Evolutionary conservation across 1,139 yeast genomes (phyloP), one percentile per base, ranked within the genome.

Genomic region (Suhomyces ambrosiae): DNA sequence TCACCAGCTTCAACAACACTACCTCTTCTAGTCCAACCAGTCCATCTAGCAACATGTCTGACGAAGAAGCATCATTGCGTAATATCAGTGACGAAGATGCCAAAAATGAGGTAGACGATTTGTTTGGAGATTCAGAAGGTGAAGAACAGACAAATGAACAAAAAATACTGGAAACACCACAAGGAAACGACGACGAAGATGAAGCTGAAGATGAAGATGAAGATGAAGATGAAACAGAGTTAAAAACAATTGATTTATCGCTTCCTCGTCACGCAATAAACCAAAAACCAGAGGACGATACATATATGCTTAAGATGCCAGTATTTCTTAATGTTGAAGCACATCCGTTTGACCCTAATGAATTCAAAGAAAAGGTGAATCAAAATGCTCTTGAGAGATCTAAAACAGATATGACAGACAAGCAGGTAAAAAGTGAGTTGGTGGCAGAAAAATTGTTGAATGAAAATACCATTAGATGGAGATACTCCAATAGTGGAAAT

Each of bases 391-490:
- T 60, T 28, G 74, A 69, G 29, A 65, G 79, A 43, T 48, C 68
- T 39, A 47, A 55, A 36, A 49, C 55, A 26, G 41, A 56, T 23
- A 43, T 64, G 50, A 55, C 69, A 33, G 65, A 61, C 3, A 67
- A 67, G 38, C 63, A 65, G 38, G 57, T 56, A 12, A 62, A 65
- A 32, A 76, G 74, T 45, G 69, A 77, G 40, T 65, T 76, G 38
- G 60, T 68, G 18, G 66, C 73, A 3, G 78, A 74, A 40, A 76
- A 74, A 48, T 67, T 83, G 29, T 69, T 79, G 41, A 86, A 84
- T 46, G 89, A 86, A 54, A 88, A 88, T 57, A 88, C 96, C 1
- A 71, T 92, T 25, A 77, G 97, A 53, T 92, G 98, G 98, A 80
- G 95, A 62, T 89, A 90, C 59, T 83, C 88, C 19, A 78, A 76